phyloP scores from a whole-genome alignment of 2,329 filamentous ascomycete species.

The Penicillium sclerotigenum region DNA sequence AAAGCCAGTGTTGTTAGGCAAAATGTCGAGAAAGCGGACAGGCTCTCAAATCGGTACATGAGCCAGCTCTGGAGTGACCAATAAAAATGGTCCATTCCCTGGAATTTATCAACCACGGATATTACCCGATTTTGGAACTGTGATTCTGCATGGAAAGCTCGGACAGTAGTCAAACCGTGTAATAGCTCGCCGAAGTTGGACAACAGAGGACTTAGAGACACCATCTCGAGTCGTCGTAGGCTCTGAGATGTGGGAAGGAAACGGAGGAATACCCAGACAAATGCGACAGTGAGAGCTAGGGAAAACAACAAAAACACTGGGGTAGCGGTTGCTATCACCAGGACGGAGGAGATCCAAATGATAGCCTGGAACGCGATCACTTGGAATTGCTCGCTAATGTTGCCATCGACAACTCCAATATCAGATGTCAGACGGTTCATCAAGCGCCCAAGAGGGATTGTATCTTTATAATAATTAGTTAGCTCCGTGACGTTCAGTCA shows the following conservation, averaged over 20 bases:
- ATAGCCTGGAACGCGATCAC: constrained; percentile 67
- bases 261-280: constrained; percentile 69
- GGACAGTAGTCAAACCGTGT: constrained; percentile 80
- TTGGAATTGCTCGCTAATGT: constrained; percentile 73
- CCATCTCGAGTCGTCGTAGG: constrained; percentile 80
- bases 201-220: constrained; percentile 81
- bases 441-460: constrained; percentile 80
- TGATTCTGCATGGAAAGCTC: constrained; percentile 73
- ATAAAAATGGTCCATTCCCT: constrained; percentile 95
- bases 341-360: constrained; percentile 67
- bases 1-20: constrained; percentile 71
- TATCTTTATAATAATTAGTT: constrained; percentile 50
- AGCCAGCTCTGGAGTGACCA: constrained; percentile 87
- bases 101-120: constrained; percentile 78
- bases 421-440: constrained; percentile 93
- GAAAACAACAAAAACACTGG: constrained; percentile 74
- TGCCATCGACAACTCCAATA: constrained; percentile 83
- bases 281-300: constrained; percentile 62
- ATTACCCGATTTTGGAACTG: constrained; percentile 80
- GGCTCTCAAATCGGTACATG: constrained; percentile 69
- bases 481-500: background rate
- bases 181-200: constrained; percentile 88
- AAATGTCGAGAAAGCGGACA: constrained; percentile 72
- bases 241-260: constrained; percentile 83
- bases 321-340: constrained; percentile 76